phyloP scores from a whole-genome alignment of 2,329 filamentous ascomycete species.

The Malbranchea cinnamomea region DNA sequence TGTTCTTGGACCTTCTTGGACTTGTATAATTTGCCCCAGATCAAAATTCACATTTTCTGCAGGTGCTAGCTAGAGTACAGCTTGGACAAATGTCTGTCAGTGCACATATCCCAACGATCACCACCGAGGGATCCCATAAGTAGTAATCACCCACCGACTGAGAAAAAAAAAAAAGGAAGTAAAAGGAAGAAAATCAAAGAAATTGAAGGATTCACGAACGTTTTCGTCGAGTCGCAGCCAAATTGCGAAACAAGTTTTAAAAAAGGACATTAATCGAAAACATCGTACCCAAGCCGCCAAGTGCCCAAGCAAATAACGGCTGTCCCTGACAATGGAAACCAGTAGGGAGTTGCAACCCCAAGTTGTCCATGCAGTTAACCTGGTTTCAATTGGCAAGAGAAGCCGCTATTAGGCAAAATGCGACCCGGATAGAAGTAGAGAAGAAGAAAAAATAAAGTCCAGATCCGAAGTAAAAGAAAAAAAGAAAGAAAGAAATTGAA shows the following conservation, averaged over 20 bases:
- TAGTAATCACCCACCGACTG: too few species aligned
- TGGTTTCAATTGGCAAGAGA: neutral
- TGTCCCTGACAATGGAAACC: slow-evolving; percentile 8
- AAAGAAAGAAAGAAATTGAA: slow-evolving; percentile 4
- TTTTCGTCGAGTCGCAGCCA: slow-evolving; percentile 5
- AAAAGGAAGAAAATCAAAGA: too few species aligned
- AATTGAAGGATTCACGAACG: too few species aligned
- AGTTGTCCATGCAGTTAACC: slow-evolving; percentile 10
- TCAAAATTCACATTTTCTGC: too few species aligned
- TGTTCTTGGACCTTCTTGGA: too few species aligned
- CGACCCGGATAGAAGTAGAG: neutral
- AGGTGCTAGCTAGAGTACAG: too few species aligned
- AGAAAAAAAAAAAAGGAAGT: too few species aligned
- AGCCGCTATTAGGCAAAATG: neutral
- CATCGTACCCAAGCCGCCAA: slow-evolving; percentile 14
- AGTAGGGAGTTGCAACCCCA: slow-evolving; percentile 12
- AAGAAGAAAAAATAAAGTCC: slow-evolving; percentile 4
- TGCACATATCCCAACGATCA: too few species aligned
- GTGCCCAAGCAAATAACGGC: slow-evolving; percentile 6
- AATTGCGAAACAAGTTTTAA: slow-evolving; percentile 6
- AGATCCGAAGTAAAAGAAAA: slow-evolving; percentile 5
- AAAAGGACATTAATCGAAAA: slow-evolving; percentile 13
- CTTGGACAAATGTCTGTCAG: too few species aligned
- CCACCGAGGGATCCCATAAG: too few species aligned
- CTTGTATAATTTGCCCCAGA: too few species aligned